A percentile compares a stretch with the other conserved stretches of the same genome.
phyloP scores from a whole-genome alignment of 768 basidiomycete genomes.

The Boletus rubropictus region DNA sequence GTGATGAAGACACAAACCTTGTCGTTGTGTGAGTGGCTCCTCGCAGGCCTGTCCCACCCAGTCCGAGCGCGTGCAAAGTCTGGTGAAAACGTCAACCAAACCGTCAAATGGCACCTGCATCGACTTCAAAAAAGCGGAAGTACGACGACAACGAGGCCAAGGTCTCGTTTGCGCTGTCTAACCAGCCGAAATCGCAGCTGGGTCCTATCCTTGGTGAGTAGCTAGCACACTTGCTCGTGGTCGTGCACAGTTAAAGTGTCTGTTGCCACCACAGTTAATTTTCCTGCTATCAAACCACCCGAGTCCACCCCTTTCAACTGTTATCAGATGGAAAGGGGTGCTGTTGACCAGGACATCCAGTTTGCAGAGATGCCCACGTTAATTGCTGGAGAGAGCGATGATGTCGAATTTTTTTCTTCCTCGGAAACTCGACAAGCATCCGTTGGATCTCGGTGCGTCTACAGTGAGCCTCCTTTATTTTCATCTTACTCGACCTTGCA shows the following conservation, averaged over 20 bases:
- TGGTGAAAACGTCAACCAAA: slow-evolving; percentile 14
- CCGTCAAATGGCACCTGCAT: slow-evolving; percentile 17
- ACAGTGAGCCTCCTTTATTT: not conserved
- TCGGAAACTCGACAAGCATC: slow-evolving; percentile 47
- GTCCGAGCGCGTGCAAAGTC: slow-evolving; percentile 2
- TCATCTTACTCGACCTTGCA: not conserved
- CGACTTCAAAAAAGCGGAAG: slow-evolving; percentile 46
- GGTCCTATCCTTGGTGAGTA: slow-evolving; percentile 52
- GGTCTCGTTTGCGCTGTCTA: slow-evolving; percentile 35
- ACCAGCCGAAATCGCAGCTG: slow-evolving; percentile 31
- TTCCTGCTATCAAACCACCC: slow-evolving; percentile 60
- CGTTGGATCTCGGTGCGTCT: slow-evolving; percentile 62
- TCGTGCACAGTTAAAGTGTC: slow-evolving; percentile 17
- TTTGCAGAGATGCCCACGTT: slow-evolving; percentile 35
- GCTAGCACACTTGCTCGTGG: slow-evolving; percentile 17
- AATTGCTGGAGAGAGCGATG: slow-evolving; percentile 78
- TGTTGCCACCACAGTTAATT: slow-evolving; percentile 42
- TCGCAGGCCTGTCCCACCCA: not conserved
- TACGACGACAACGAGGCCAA: slow-evolving; percentile 33
- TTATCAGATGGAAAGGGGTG: slow-evolving; percentile 40
- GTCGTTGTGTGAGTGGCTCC: slow-evolving; percentile 16
- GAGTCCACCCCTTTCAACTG: slow-evolving; percentile 54
- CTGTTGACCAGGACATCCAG: slow-evolving; percentile 21
- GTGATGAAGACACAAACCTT: slow-evolving; percentile 18
- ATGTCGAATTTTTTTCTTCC: slow-evolving; percentile 74